phyloP scores from a whole-genome alignment of 768 basidiomycete species.

The Kwoniella pini region DNA sequence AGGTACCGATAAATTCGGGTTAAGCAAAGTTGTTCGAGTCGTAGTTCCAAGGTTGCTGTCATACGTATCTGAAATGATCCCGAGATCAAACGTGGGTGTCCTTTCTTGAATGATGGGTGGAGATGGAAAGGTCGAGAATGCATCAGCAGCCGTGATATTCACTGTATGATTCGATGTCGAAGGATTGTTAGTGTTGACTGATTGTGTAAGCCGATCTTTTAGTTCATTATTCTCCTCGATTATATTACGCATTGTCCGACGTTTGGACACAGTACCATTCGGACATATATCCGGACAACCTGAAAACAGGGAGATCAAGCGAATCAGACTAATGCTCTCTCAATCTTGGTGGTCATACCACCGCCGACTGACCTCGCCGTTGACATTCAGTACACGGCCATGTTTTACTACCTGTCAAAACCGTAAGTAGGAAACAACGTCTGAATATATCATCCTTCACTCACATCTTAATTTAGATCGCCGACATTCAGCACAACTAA shows the following conservation, averaged over 20 bases:
- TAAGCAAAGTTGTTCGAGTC: neutral
- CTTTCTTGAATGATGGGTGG: too few relatives aligned
- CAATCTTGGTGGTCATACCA: too few relatives aligned
- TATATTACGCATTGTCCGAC: neutral
- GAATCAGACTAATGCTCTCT: too few relatives aligned
- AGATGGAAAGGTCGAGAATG: too few relatives aligned
- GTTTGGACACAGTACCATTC: neutral
- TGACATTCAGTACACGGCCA: neutral
- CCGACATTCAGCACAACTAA: neutral
- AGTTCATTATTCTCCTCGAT: neutral
- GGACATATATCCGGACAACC: neutral
- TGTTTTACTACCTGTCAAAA: neutral
- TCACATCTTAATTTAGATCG: neutral
- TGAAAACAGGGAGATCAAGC: neutral
- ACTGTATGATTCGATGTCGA: neutral
- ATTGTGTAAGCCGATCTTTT: neutral
- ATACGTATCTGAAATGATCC: too few relatives aligned
- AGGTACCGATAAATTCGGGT: neutral
- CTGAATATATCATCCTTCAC: neutral
- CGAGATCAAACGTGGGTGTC: too few relatives aligned
- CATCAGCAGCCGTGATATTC: neutral
- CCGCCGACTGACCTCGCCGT: neutral
- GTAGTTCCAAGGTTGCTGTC: too few relatives aligned
- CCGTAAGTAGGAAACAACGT: too few relatives aligned
- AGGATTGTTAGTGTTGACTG: neutral